Evolutionary conservation across 2,329 filamentous ascomycete genomes (phyloP), one percentile per base, ranked within the genome.

Genomic region (Scytalidium lignicola): DNA sequence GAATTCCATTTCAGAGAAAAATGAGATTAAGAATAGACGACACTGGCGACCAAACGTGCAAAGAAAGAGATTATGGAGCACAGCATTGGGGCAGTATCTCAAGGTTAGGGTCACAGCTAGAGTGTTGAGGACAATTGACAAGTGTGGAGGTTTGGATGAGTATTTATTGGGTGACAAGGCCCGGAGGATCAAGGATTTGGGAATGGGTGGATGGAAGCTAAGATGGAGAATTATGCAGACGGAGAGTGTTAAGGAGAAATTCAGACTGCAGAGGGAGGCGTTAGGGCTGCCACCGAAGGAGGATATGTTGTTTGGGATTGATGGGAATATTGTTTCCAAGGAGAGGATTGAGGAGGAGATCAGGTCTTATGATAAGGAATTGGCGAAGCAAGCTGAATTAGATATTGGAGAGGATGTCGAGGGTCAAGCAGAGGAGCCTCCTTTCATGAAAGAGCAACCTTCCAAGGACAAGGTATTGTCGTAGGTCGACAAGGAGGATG

Each of bases 211-310:
- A 6, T 99, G 93, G 93, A 82, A 85, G 59, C 72, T 99, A 62
- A 76, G 93, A 56, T 96, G 90, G 88, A 80, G 88, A 54, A 74
- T 99, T 53, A 90, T 96, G 85, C 88, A 92, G 72, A 90, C 83
- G 3, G 72, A 75, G 1, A 70, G 71, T 18, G 78, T 95, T 45
- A 82, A 83, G 65, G 76, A 78, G 57, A 74, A 79, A 56, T 88
- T 90, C 63, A 76, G 78, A 40, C 65, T 70, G 44, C 76, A 96
- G 72, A 75, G 90, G 52, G 70, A 74, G 50, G 71, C 71, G 18
- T 66, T 93, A 44, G 88, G 89, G 0, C 63, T 96, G 51, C 75
- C 78, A 4, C 71, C 76, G 20, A 70, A 73, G 48, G 60, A 66
- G 45, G 67, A 68, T 15, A 66, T 60, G 54, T 59, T 65, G 41